phyloP scores from a whole-genome alignment of 2,329 filamentous ascomycete genomes.

The Trichophyton mentagrophytes region DNA sequence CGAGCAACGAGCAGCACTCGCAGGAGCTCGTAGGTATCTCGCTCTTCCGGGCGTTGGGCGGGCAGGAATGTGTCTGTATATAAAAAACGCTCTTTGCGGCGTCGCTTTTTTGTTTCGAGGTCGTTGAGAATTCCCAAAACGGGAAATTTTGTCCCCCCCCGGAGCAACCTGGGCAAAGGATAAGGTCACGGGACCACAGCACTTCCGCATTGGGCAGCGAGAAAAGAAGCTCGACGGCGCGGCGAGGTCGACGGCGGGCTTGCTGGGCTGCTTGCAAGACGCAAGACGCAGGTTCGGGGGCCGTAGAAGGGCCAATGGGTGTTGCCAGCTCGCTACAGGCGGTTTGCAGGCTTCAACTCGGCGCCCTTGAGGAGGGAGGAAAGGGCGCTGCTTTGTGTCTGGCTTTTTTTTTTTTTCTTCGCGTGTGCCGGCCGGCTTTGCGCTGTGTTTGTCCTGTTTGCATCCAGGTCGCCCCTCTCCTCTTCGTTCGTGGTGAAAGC shows the following conservation, averaged over 20 bases:
- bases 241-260: background rate
- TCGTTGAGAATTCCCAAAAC: constrained; percentile 1
- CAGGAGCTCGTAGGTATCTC: background rate
- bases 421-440: background rate
- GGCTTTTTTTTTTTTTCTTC: too few species aligned
- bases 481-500: background rate
- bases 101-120: background rate
- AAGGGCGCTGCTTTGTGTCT: too few species aligned
- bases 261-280: too few species aligned
- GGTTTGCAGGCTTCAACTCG: background rate
- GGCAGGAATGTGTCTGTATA: background rate
- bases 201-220: background rate
- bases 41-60: too few species aligned
- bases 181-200: background rate
- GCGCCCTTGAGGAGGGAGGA: too few species aligned
- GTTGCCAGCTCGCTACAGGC: background rate
- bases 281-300: background rate
- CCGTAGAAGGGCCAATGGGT: background rate
- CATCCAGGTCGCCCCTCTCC: background rate
- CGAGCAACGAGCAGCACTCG: background rate
- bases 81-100: background rate
- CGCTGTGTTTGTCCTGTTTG: background rate
- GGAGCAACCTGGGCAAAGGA: background rate
- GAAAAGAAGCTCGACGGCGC: too few species aligned
- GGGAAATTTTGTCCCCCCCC: background rate